phyloP scores from a whole-genome alignment of 1,139 yeast species.

The Blastobotrys petasosporus region DNA sequence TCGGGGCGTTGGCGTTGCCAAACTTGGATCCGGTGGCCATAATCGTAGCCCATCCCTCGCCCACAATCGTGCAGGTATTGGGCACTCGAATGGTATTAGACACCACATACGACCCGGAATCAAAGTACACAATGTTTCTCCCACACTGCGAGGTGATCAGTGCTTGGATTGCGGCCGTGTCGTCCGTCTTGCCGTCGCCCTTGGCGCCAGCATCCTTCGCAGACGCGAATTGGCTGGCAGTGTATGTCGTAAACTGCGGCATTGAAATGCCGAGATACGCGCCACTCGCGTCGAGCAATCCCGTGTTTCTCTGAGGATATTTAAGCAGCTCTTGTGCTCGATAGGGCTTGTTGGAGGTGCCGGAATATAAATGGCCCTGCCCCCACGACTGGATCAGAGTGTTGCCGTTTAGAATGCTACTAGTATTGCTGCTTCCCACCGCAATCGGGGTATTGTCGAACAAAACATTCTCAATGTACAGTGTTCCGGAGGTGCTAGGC shows the following conservation, averaged over 20 bases:
- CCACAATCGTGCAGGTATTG: slow-evolving; percentile 12
- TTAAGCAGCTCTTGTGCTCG: no score
- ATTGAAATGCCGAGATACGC: neutral
- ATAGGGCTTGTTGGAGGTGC: neutral
- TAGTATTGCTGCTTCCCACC: neutral
- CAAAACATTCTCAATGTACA: neutral
- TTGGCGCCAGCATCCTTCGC: slow-evolving; percentile 6
- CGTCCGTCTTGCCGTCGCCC: slow-evolving; percentile 8
- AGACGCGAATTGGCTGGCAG: slow-evolving; percentile 5
- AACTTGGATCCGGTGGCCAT: slow-evolving; percentile 11
- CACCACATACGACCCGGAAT: slow-evolving; percentile 13
- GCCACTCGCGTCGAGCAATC: no score
- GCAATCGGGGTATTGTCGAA: neutral
- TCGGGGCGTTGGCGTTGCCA: slow-evolving; percentile 8
- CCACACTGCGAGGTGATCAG: slow-evolving; percentile 10
- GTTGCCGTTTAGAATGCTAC: neutral
- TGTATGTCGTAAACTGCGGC: slow-evolving; percentile 10
- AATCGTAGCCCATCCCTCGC: slow-evolving; percentile 15
- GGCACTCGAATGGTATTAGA: slow-evolving; percentile 13
- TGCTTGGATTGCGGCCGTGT: slow-evolving; percentile 13
- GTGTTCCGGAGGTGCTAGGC: neutral
- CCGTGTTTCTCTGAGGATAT: no score
- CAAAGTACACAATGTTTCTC: slow-evolving; percentile 10
- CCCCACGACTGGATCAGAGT: neutral
- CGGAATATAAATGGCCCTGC: neutral